Conservation (phyloP, 768 basidiomycete genomes). For the Pleurotus eryngii region DNA sequence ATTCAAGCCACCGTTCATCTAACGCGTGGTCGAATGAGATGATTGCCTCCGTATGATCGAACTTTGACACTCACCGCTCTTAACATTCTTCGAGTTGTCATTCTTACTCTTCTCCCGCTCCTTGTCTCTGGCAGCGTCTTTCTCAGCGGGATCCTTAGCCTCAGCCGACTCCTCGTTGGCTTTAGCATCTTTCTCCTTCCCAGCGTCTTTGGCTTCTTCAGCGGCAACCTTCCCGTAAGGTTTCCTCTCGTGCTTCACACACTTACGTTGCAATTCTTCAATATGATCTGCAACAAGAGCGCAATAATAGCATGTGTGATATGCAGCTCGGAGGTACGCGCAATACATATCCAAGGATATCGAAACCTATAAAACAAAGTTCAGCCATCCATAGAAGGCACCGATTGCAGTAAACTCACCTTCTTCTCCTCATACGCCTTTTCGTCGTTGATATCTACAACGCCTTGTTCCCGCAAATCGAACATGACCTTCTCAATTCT, state of each 20-base stretch:
- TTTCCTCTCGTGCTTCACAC: slow-evolving; percentile 87
- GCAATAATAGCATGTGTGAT: slow-evolving; percentile 98
- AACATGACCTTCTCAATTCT: slow-evolving; percentile 74
- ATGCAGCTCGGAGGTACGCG: slow-evolving; percentile 88
- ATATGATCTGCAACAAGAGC: slow-evolving; percentile 86
- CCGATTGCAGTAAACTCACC: slow-evolving; percentile 38
- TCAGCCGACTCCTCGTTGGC: slow-evolving; percentile 35
- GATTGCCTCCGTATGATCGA: background rate
- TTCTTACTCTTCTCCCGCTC: slow-evolving; percentile 35
- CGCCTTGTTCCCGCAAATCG: slow-evolving; percentile 63
- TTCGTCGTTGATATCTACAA: slow-evolving; percentile 58
- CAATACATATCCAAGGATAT: slow-evolving; percentile 90
- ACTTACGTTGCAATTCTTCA: slow-evolving; percentile 94
- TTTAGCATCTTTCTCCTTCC: slow-evolving; percentile 49
- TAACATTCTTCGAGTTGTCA: slow-evolving; percentile 24
- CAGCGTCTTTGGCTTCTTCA: slow-evolving; percentile 59
- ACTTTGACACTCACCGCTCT: slow-evolving; percentile 53
- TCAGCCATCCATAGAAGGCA: slow-evolving; percentile 17
- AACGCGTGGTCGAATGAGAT: background rate
- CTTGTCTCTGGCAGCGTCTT: slow-evolving; percentile 33
- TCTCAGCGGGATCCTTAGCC: slow-evolving; percentile 36
- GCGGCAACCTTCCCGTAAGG: slow-evolving; percentile 58
- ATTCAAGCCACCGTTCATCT: slow-evolving; percentile 90
- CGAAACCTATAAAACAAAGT: slow-evolving; percentile 48
- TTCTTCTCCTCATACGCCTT: slow-evolving; percentile 67